Base-by-base conservation (phyloP, 257 asterid genomes). In the Solanum ossicruentum region DNA sequence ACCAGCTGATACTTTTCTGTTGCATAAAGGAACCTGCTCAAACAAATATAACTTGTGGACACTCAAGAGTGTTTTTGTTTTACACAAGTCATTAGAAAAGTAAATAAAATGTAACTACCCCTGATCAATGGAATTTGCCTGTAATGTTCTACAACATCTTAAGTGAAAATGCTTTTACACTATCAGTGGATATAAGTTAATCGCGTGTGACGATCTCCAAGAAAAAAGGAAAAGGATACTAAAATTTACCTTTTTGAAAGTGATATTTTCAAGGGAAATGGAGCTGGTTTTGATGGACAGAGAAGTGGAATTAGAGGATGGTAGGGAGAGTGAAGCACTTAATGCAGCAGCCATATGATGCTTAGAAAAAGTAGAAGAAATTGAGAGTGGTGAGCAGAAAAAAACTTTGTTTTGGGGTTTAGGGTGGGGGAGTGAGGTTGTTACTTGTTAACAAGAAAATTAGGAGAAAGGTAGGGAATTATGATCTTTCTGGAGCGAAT, bases 261-360 rank as follows among this genome's bases (percentile, higher is more conserved):
- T 89, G 90, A 91, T 72, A 84, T 95, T 93, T 49, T 96, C 98
- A 5, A 93, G 77, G n/a, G 93, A 87, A 72, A 91, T 73, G 56
- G 91, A 84, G 79, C 93, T 89, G 81, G 91, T 87, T 92, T 93
- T 91, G 72, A 93, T 12, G 12, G 92, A 12, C 73, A 93, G 92
- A 84, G 92, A 89, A 84, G 94, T 20, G 36, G 98, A 89, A 73
- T 92, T 90, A 82, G 99, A 80, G 52, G 99, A 90, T 66, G 97
- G 93, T 73, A 94, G 95, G 82, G 95, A 90, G 79, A 93, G 94
- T 86, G 99, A 96, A 85, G 98, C 96, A 86, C 92, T 94, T 69
- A 93, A 56, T 92, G 91, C 92, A 28, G 92, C 90, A 58, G 86
- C 86, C 88, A 69, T 69, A n/a, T 69, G 51, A 69, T 69, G 77